Conservation (phyloP, 305 asterid genomes). For the Fraxinus dipetala region DNA sequence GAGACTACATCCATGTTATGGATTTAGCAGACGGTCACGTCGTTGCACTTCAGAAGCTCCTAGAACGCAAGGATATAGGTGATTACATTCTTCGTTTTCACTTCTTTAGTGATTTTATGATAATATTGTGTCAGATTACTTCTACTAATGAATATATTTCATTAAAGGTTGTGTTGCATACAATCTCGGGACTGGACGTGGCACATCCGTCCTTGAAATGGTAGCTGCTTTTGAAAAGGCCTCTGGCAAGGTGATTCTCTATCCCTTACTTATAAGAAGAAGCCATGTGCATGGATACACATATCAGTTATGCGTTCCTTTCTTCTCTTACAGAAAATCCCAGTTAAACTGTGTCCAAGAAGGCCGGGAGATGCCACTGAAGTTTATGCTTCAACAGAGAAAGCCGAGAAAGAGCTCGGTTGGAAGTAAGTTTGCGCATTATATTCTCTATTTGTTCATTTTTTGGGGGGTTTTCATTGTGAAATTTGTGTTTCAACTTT, state of each 20-base stretch:
- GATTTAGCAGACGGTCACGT: constrained; percentile 96
- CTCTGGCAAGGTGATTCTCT: constrained; percentile 59
- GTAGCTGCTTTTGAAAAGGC: constrained; percentile 80
- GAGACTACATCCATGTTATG: constrained; percentile 96
- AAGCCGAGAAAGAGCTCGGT: constrained; percentile 76
- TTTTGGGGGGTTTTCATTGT: not conserved
- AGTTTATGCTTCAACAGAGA: constrained; percentile 82
- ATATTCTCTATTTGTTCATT: not conserved
- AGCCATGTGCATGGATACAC: not conserved
- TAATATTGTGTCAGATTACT: not conserved
- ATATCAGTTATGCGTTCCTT: not conserved
- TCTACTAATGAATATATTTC: not conserved
- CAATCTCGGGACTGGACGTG: constrained; percentile 88
- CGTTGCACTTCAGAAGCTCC: constrained; percentile 74
- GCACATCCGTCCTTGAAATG: constrained; percentile 93
- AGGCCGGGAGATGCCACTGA: constrained; percentile 92
- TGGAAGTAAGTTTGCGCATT: constrained; percentile 66
- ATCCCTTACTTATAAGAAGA: not conserved
- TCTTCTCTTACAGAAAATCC: constrained; percentile 55
- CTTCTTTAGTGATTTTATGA: not conserved
- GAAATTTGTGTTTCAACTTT: not conserved
- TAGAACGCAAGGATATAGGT: constrained; percentile 54
- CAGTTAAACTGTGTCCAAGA: constrained; percentile 74
- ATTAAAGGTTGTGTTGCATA: constrained; percentile 74
- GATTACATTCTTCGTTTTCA: not conserved